Percentiles rank a stretch among this genome's conserved stretches.
Evolutionary conservation across 345 rosid genomes (phyloP).

Genomic region (Eucalyptus coolabah): DNA sequence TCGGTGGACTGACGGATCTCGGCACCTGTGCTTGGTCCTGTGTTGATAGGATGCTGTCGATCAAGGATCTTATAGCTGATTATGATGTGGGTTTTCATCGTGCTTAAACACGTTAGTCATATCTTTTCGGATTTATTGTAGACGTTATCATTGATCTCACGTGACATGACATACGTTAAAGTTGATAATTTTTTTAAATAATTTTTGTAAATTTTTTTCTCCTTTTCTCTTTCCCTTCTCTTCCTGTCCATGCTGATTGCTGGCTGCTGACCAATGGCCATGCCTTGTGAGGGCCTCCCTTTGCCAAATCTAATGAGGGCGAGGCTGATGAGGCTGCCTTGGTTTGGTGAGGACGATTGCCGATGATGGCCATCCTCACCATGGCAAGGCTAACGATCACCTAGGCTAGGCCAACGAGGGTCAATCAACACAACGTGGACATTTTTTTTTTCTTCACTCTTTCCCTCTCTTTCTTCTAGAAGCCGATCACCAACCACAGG

Average conservation of each 20-base stretch:
- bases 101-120: background rate
- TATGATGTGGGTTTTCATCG: background rate
- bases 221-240: background rate
- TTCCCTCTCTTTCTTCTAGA: background rate
- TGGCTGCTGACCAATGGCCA: fast-evolving
- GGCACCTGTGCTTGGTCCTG: background rate
- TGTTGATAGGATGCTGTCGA: background rate
- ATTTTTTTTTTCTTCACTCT: background rate
- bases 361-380: background rate
- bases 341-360: background rate
- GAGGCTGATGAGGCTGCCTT: background rate
- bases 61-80: background rate
- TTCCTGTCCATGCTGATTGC: background rate
- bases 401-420: fast-evolving
- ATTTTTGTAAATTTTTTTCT: too few relatives aligned
- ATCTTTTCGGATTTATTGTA: background rate
- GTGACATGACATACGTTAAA: fast-evolving
- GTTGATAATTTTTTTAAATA: too few relatives aligned
- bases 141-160: fast-evolving
- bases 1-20: background rate
- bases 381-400: background rate
- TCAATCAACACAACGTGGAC: background rate
- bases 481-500: background rate
- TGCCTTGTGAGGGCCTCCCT: background rate
- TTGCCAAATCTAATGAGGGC: too few relatives aligned